Conservation (phyloP, 208 protist genomes). For the Strigomonas culicis region DNA sequence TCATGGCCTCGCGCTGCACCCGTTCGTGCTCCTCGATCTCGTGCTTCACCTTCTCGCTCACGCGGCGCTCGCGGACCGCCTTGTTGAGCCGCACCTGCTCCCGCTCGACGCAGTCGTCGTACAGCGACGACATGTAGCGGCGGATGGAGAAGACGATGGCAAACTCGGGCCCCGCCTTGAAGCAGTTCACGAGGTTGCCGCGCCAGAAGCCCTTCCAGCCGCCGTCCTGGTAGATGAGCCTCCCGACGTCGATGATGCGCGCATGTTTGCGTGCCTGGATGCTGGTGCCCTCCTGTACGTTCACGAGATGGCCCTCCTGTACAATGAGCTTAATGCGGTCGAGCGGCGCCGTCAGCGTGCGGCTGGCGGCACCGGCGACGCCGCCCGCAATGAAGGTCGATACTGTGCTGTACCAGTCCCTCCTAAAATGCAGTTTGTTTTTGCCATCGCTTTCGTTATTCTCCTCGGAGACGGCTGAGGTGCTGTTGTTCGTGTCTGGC, state of each 20-base stretch:
- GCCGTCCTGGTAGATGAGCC: conserved; percentile 75
- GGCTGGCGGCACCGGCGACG: conserved; percentile 77
- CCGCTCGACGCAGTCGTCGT: conserved; percentile 73
- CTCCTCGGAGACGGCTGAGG: too few relatives aligned
- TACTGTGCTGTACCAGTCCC: conserved; percentile 75
- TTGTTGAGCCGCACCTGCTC: conserved; percentile 35
- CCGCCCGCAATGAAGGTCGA: conserved; percentile 82
- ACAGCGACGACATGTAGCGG: conserved; percentile 68
- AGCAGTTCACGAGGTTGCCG: conserved; percentile 88
- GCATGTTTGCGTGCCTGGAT: conserved; percentile 34
- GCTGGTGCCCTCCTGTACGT: conserved; percentile 6
- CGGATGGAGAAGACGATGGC: conserved; percentile 87
- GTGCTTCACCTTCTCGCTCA: conserved; percentile 21
- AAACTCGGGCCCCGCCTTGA: conserved; percentile 90
- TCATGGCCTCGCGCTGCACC: conserved; percentile 36
- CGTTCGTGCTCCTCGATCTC: conserved; percentile 30
- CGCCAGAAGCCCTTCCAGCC: conserved; percentile 81
- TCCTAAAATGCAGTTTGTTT: conserved; percentile 35
- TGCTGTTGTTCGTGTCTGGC: too few relatives aligned
- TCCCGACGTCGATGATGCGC: conserved; percentile 59
- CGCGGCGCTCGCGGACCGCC: conserved; percentile 13
- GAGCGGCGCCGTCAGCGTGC: conserved; percentile 87
- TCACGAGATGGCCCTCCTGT: conserved; percentile 84
- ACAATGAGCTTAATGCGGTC: conserved; percentile 91
- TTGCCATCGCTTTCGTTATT: conserved; percentile 4